These are phyloP conservation scores for Tulasnella sp. DNA, from an alignment of 768 basidiomycete genomes.

Conservation along the genomic window DNA sequence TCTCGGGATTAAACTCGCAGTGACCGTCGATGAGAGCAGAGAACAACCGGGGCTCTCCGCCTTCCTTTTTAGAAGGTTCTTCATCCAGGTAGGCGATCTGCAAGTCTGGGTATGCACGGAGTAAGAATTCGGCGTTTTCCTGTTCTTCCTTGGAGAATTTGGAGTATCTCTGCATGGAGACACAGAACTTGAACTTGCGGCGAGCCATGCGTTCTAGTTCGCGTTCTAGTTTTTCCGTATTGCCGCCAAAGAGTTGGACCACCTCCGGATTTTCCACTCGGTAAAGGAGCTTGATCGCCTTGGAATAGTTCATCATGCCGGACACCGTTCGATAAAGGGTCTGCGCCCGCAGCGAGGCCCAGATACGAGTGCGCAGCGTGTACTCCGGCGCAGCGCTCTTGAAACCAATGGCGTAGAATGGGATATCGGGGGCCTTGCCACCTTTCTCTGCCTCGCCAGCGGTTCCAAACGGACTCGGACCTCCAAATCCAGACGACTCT, in stretches of 20 bases:
- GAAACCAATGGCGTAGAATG: constrained; percentile 98
- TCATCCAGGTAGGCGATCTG: constrained; percentile 99
- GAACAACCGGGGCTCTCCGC: constrained; percentile 91
- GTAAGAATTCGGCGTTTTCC: constrained; percentile 96
- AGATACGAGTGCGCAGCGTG: constrained; percentile 96
- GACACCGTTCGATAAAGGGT: constrained; percentile 98
- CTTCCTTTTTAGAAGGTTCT: constrained; percentile 88
- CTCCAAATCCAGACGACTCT: constrained; percentile 83
- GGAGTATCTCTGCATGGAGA: constrained; percentile 98
- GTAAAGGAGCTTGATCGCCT: constrained; percentile 99
- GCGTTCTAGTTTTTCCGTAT: constrained; percentile 92
- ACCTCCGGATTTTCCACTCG: constrained; percentile 99
- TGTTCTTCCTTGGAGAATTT: constrained; percentile 99
- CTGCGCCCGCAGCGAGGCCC: constrained; percentile 98
- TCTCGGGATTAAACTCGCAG: constrained; percentile 88
- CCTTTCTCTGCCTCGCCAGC: constrained; percentile 68
- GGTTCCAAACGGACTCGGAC: constrained; percentile 63
- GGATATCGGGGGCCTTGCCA: constrained; percentile 82
- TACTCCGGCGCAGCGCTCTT: constrained; percentile 98
- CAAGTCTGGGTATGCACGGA: constrained; percentile 96
- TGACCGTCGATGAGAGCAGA: constrained; percentile 97
- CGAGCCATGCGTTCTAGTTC: constrained; percentile 97
- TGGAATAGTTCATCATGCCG: constrained; percentile 99
- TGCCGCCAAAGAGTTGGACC: constrained; percentile 94
- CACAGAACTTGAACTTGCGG: constrained; percentile 98